Percentiles rank a stretch among this genome's conserved stretches.
Evolutionary conservation across 176 grass and related monocot genomes (phyloP).

Genomic region (Sorghum bicolor): Sorghum_bicolor_NCBIv3 NC_012875.2:42481501-42482000

Average conservation of each 20-base stretch:
- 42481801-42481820: conserved; percentile 14
- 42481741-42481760: neutral
- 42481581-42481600: neutral
- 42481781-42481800: conserved; percentile 35
- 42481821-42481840: conserved; percentile 14
- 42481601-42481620: neutral
- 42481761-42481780: neutral
- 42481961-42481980: neutral
- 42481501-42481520: neutral
- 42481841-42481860: neutral
- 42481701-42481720: conserved; percentile 24
- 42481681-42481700: conserved; percentile 8
- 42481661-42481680: neutral
- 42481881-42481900: neutral
- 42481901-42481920: neutral
- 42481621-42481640: neutral
- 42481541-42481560: conserved; percentile 4
- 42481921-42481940: neutral
- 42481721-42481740: neutral
- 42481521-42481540: conserved; percentile 5
- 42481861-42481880: neutral
- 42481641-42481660: neutral
- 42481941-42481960: neutral
- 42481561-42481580: conserved; percentile 1
- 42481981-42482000: neutral